Evolutionary conservation across 2,329 filamentous ascomycete genomes (phyloP), one percentile per base, ranked within the genome.

Genomic region (Calonectria pseudoreteaudii): DNA sequence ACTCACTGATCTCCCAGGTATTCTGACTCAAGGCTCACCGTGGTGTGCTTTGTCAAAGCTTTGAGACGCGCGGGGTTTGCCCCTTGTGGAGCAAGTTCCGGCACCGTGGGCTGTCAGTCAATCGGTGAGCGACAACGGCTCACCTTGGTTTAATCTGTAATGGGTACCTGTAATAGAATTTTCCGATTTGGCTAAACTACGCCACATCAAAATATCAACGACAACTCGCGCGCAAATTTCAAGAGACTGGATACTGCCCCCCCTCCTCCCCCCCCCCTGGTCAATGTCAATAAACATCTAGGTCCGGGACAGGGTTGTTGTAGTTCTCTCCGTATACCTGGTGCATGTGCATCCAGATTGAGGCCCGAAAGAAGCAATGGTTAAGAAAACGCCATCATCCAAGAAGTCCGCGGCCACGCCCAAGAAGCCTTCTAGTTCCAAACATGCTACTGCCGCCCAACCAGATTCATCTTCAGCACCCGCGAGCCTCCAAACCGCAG

Each of bases 351-450:
- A 52, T 66, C 67, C 50, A 28, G 60, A 58, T 71, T 71, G 36
- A 75, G 36, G 38, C 38, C 23, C 56, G 56, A 62, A 23, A 62
- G 23, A 62, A 62, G 70, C 68, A 65, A 82, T 82, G 80, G 79
- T 75, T 62, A 78, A 79, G 74, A 81, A 80, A 66, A 64, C 72
- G 58, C 73, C 64, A 14, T 62, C 74, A 11, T 72, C 79, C n/a
- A 81, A 75, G 60, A 80, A 77, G 73, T 53, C 76, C 56, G 68
- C 73, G 56, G 36, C 38, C 28, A 23, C 78, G 34, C 60, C 71
- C 67, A 80, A 76, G 70, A 78, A 78, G 64, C 60, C 76, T 44
- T 14, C 60, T 41, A 41, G 50, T 30, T 9, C 56, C 30, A 68
- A 53, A 47, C 41, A 31, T 38, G 6, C 67, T 10, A 13, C 34